Base-by-base conservation (phyloP, 2,329 filamentous ascomycete species). In the Diaporthe citriasiana region DNA sequence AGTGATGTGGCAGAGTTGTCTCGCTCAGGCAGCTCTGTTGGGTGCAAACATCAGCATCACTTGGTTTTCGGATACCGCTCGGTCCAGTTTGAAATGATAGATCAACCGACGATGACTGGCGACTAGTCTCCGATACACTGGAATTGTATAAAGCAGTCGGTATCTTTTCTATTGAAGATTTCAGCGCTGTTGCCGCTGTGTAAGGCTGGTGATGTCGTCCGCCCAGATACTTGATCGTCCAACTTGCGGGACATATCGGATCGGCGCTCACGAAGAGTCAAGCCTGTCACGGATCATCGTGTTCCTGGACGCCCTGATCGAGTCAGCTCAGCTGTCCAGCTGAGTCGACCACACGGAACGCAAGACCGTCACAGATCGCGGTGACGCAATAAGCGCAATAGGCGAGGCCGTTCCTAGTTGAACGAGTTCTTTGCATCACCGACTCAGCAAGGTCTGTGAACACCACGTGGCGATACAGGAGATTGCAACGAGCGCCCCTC, bases 401-500 rank as follows among this genome's bases (percentile, higher is more conserved):
- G 47, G 33, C 63, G 45, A 68, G 25, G 33, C 30, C 45, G 30
- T 27, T 38, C 63, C 63, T 12, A 38, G 45, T 65, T 30, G 30
- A 51, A 38, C 25, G n/a, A 47, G 22, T 66, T 33, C 13, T 45
- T 25, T 15, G 42, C 45, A 17, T 15, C n/a, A 66, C 33, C 33
- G 47, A 68, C 47, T 68, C 47, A 35, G 33, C 47, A 25, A 25
- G 8, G 63, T 68, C 63, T 68, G 63, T 66, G 63, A 38, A 50
- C 63, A 53, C 47, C n/a, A 19, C 33, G 33, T 53, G 47, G 40
- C 27, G 47, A 40, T 40, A n/a, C 63, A 53, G 19, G 47, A 40
- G 15, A 68, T 30, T 51, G 47, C 47, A 68, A 53, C 47, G 63
- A 25, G n/a, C n/a, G 47, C 40, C 47, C 22, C 40, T 25, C 33